A percentile compares a stretch with the other conserved stretches of the same genome.
Conservation (phyloP, 768 basidiomycete species). For the Calvatia gigantea region DNA sequence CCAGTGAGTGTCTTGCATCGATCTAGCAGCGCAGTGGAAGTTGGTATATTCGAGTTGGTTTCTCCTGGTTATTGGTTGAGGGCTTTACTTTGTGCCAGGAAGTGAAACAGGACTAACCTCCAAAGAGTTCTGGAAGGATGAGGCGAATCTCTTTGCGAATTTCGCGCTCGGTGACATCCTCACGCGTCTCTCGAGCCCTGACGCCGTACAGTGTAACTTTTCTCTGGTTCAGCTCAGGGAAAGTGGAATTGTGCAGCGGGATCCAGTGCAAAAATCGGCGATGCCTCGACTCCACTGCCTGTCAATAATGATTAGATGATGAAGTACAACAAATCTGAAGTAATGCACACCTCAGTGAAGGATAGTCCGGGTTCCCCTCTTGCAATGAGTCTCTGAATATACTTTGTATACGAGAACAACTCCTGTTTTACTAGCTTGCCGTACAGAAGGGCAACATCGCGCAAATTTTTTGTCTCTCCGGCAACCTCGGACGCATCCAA, state of each 20-base stretch:
- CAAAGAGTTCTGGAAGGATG: constrained; percentile 65
- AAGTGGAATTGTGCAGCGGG: constrained; percentile 57
- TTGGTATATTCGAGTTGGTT: constrained; percentile 15
- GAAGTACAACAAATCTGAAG: neutral
- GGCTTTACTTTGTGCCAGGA: neutral
- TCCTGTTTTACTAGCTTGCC: constrained; percentile 69
- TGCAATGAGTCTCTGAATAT: constrained; percentile 79
- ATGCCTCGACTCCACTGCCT: constrained; percentile 59
- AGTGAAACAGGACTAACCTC: constrained; percentile 33
- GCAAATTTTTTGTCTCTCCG: constrained; percentile 50
- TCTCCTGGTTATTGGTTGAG: neutral
- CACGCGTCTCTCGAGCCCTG: constrained; percentile 64
- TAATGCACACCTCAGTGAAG: constrained; percentile 43
- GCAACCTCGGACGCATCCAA: constrained; percentile 65
- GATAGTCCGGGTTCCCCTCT: constrained; percentile 66
- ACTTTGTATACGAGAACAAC: constrained; percentile 70
- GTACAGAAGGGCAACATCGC: constrained; percentile 62
- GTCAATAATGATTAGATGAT: constrained; percentile 1
- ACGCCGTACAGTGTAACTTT: constrained; percentile 68
- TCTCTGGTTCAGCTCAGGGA: constrained; percentile 64
- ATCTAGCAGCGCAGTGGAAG: constrained; percentile 35
- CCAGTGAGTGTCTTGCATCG: constrained; percentile 44
- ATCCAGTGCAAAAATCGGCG: constrained; percentile 69
- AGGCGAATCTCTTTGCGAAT: constrained; percentile 68
- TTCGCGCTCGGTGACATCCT: constrained; percentile 65